These are phyloP conservation scores for Nannizziopsis arthrosporioides DNA, from an alignment of 2,329 filamentous ascomycete species.

Conservation along the genomic window DNA sequence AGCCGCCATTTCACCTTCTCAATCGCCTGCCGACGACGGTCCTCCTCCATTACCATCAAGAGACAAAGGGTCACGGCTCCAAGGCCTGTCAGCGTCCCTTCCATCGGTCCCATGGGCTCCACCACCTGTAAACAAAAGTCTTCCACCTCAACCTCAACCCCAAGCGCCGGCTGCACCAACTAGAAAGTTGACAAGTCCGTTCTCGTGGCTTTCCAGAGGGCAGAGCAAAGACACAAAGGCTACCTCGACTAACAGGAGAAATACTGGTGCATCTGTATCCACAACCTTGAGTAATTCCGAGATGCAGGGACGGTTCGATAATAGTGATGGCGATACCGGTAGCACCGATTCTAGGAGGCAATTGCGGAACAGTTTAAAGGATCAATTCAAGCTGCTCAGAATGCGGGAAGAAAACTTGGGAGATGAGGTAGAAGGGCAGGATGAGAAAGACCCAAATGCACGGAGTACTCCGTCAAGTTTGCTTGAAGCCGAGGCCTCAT, in stretches of 20 bases:
- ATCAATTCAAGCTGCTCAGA: constrained; percentile 66
- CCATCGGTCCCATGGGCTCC: constrained; percentile 64
- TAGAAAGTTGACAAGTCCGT: constrained; percentile 76
- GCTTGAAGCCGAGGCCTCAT: constrained; percentile 28
- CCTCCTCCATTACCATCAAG: constrained; percentile 26
- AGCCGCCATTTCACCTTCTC: constrained; percentile 4
- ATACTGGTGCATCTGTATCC: constrained; percentile 68
- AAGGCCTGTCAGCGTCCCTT: constrained; percentile 58
- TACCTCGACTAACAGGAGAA: constrained; percentile 49
- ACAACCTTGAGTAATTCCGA: constrained; percentile 73
- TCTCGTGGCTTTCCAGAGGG: constrained; percentile 68
- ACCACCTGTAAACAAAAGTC: constrained; percentile 34
- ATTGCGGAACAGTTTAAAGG: constrained; percentile 55
- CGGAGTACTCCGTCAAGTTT: constrained; percentile 39
- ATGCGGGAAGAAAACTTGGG: constrained; percentile 61
- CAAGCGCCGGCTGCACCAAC: constrained; percentile 32
- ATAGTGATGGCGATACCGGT: constrained; percentile 43
- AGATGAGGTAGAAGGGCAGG: constrained; percentile 40
- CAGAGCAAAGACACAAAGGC: constrained; percentile 47
- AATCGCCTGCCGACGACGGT: constrained; percentile 3
- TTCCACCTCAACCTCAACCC: constrained; percentile 29
- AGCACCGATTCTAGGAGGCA: constrained; percentile 38
- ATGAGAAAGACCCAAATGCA: constrained; percentile 32
- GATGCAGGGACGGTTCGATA: constrained; percentile 63
- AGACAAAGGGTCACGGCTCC: constrained; percentile 27